These are phyloP conservation scores for Mortierella sp. DNA, from an alignment of 371 early-diverging fungal species.

Conservation along the genomic window DNA sequence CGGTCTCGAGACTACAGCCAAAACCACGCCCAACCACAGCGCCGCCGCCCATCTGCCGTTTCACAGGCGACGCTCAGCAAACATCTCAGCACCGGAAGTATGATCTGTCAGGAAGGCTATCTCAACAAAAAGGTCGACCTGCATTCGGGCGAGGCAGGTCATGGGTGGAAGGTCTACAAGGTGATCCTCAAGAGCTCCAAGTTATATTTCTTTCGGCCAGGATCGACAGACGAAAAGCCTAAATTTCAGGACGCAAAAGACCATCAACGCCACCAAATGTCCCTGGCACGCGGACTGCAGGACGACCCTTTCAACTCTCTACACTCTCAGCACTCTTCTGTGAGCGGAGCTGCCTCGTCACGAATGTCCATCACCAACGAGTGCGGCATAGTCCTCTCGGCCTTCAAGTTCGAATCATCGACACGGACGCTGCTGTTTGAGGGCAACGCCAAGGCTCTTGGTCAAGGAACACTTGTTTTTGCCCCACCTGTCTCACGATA, in stretches of 20 bases:
- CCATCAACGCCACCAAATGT: constrained; percentile 57
- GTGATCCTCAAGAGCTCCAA: constrained; percentile 86
- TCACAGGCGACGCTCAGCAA: constrained; percentile 28
- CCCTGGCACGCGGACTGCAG: constrained; percentile 26
- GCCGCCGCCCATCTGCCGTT: neutral
- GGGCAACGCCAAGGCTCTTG: constrained; percentile 55
- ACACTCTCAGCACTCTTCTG: constrained; percentile 57
- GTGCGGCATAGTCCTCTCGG: constrained; percentile 65
- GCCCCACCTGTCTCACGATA: constrained; percentile 68
- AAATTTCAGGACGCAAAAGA: constrained; percentile 70
- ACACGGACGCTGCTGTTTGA: constrained; percentile 69
- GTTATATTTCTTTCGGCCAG: constrained; percentile 84
- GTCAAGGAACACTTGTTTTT: constrained; percentile 36
- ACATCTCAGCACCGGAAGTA: constrained; percentile 48
- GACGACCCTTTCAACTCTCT: constrained; percentile 38
- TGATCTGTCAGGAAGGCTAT: constrained; percentile 69
- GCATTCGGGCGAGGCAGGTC: constrained; percentile 70
- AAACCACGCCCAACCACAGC: neutral
- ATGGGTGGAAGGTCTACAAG: constrained; percentile 86
- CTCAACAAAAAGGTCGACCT: constrained; percentile 77
- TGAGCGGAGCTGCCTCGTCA: constrained; percentile 34
- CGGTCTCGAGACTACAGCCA: constrained; percentile 9
- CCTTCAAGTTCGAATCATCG: constrained; percentile 68
- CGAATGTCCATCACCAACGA: constrained; percentile 56
- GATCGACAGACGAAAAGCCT: constrained; percentile 65